Percentiles rank a stretch among this genome's conserved stretches.
phyloP scores from a whole-genome alignment of 2,329 filamentous ascomycete genomes.

The Onygenales sp. region DNA sequence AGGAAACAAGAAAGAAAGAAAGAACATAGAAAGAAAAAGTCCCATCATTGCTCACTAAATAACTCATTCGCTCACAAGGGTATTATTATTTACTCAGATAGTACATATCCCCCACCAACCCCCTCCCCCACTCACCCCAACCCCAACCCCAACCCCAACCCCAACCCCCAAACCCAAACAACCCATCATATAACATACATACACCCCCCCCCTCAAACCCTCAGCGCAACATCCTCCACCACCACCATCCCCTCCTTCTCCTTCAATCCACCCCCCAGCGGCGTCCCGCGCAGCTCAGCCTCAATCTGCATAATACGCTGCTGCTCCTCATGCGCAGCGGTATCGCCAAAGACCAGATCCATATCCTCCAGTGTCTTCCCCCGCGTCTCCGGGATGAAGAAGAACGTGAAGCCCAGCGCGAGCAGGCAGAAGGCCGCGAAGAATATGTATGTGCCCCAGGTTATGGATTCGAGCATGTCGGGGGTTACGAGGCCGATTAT shows the following conservation, averaged over 20 bases:
- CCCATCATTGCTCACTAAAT: too few species aligned
- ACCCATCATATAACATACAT: too few species aligned
- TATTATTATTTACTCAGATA: too few species aligned
- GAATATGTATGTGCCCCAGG: constrained; percentile 32
- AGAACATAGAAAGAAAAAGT: too few species aligned
- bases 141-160: too few species aligned
- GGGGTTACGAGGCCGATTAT: constrained; percentile 29
- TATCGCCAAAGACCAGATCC: constrained; percentile 39
- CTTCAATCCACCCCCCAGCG: not conserved
- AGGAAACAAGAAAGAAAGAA: too few species aligned
- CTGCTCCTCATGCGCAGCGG: constrained; percentile 28
- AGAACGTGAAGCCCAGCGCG: constrained; percentile 25
- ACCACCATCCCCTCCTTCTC: too few species aligned
- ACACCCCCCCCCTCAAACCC: not conserved
- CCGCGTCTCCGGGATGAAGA: constrained; percentile 26
- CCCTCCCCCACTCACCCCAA: too few species aligned
- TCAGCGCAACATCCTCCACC: not conserved
- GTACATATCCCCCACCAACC: too few species aligned
- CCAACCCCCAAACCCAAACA: too few species aligned
- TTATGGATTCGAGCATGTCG: constrained; percentile 28
- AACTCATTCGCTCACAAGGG: too few species aligned
- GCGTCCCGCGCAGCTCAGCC: constrained; percentile 23
- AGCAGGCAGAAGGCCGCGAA: constrained; percentile 29
- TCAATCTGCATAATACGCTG: constrained; percentile 30
- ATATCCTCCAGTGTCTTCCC: constrained; percentile 47